Conservation (phyloP, 1,139 yeast genomes). For the Sugiyamaella paludigena region DNA sequence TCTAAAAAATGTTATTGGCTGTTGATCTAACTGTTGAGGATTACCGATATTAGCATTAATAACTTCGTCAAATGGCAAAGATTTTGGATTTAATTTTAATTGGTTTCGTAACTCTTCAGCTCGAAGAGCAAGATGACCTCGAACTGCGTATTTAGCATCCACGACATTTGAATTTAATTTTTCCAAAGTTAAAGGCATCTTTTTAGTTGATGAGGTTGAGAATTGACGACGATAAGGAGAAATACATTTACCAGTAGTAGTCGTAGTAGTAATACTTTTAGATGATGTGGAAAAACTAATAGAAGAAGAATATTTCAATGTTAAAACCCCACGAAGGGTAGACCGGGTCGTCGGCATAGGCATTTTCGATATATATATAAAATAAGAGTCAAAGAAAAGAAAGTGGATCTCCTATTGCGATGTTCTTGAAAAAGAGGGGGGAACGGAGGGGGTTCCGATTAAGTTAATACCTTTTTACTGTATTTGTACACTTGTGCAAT, state of each 20-base stretch:
- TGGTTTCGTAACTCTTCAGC: conserved; percentile 78
- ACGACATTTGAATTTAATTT: conserved; percentile 74
- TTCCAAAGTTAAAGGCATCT: conserved; percentile 33
- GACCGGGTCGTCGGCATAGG: background rate
- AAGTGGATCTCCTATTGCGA: no score
- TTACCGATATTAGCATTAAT: conserved; percentile 94
- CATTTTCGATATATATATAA: background rate
- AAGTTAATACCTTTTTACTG: no score
- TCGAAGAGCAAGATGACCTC: conserved; percentile 89
- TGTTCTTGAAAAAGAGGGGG: no score
- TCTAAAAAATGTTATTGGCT: conserved; percentile 92
- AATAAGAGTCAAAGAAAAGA: no score
- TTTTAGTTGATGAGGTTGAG: conserved; percentile 1
- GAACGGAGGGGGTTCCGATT: no score
- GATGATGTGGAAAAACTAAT: no score
- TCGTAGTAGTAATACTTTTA: background rate
- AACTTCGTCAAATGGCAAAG: conserved; percentile 73
- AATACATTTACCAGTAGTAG: background rate
- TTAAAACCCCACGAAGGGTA: conserved; percentile 1
- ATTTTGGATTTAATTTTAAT: conserved; percentile 51
- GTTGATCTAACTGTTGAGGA: conserved; percentile 93
- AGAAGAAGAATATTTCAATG: background rate
- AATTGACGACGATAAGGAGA: background rate
- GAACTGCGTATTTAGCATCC: conserved; percentile 89
- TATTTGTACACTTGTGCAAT: no score